These are phyloP conservation scores for Neobulgaria alba DNA, from an alignment of 2,329 filamentous ascomycete species.

Conservation along the genomic window DNA sequence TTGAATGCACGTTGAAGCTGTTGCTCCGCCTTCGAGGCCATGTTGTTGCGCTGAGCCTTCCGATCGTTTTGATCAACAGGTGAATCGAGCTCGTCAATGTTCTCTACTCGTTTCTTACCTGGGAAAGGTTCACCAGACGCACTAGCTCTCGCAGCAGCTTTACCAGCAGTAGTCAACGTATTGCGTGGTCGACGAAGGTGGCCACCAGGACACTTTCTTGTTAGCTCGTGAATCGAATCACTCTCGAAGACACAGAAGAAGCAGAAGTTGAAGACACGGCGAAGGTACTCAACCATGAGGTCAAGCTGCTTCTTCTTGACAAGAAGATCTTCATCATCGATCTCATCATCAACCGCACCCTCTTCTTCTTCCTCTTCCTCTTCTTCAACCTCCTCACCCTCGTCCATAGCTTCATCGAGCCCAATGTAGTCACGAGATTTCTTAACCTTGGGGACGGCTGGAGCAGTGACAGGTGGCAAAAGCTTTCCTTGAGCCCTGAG, in stretches of 20 bases:
- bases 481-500: constrained; percentile 68
- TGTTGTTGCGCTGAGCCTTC: constrained; percentile 52
- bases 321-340: constrained; percentile 82
- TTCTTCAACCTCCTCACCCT: constrained; percentile 59
- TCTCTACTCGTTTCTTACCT: constrained; percentile 62
- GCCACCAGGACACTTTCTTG: constrained; percentile 92
- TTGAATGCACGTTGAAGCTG: constrained; percentile 93
- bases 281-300: constrained; percentile 89
- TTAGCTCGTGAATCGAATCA: constrained; percentile 92
- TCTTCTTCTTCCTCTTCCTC: constrained; percentile 65
- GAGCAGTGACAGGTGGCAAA: constrained; percentile 51
- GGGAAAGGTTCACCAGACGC: constrained; percentile 78
- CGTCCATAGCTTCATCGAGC: constrained; percentile 54
- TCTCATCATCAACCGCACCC: constrained; percentile 62
- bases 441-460: constrained; percentile 51
- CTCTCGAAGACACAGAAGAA: constrained; percentile 99
- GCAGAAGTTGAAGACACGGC: constrained; percentile 96
- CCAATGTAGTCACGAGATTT: constrained; percentile 48
- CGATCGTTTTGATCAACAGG: constrained; percentile 62
- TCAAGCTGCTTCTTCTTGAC: constrained; percentile 96
- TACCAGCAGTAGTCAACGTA: constrained; percentile 74
- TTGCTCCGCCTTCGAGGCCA: constrained; percentile 71
- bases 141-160: constrained; percentile 77
- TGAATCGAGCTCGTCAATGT: constrained; percentile 39
- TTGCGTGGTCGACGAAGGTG: constrained; percentile 86